Base-by-base conservation (phyloP, 1,284 basidiomycete species). In the Grifola frondosa region DNA sequence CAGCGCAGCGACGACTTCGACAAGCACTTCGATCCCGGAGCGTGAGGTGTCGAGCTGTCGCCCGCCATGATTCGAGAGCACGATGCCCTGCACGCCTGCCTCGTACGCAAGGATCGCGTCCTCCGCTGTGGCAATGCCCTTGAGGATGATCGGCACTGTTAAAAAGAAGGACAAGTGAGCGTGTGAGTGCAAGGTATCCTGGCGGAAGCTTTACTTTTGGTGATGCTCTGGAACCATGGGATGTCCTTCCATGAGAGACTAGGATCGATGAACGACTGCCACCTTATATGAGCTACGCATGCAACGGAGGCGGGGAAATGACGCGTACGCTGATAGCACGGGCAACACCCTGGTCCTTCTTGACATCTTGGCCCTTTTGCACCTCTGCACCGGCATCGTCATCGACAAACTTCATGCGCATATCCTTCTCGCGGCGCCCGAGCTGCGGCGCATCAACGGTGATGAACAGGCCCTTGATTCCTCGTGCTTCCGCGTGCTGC, bases 361-460 rank as follows among this genome's bases (percentile, higher is more conserved):
- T 58, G 41, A 94, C 74, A 1, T 43, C 80, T 71, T 28, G 77
- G 71, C 20, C 75, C 77, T 59, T 56, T 46, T 61, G 58, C 23
- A 62, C 59, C 41, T 62, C 55, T 8, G 60, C 60, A 17, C 65
- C 73, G 1, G 59, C 59, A 31, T 49, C 52, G 39, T 59, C 60
- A 33, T 52, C 61, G 25, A 60, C 92, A 51, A 95, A 95, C 64
- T 94, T 96, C 77, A 91, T 91, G 29, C 95, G 77, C 95, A 97
- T 97, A 60, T 97, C 95, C 81, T 62, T 90, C 67, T 94, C 91
- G 44, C 92, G 80, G 20, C 92, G 78, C 34, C 92, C 93, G 15
- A 96, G 80, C 60, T 95, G 92, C 4, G 93, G 93, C 3, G 93
- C 92, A 61, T 97, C 92, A 21, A 96, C 92, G 2, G 92, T 96